Conservation (phyloP, 169 alveolate species). For the Theileria sp. region DNA sequence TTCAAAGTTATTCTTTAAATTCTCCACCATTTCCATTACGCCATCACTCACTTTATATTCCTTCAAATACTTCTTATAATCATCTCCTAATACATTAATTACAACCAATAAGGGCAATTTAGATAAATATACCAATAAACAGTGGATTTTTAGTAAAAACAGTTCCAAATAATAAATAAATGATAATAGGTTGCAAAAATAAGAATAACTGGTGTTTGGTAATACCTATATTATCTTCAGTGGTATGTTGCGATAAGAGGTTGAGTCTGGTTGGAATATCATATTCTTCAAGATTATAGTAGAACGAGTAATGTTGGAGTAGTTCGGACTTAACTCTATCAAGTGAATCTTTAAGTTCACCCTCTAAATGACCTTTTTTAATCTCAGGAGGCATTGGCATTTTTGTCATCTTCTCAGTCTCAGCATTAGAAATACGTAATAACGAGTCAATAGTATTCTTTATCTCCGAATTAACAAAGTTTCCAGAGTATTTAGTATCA, state of each 20-base stretch:
- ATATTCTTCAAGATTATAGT: conserved; percentile 58
- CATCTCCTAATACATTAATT: not conserved
- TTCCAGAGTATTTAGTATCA: not conserved
- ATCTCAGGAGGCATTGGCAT: conserved; percentile 36
- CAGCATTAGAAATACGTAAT: not conserved
- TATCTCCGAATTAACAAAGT: not conserved
- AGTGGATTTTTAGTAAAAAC: no score
- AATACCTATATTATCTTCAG: not conserved
- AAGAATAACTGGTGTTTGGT: no score
- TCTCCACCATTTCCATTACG: conserved; percentile 45
- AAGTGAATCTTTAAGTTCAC: conserved; percentile 52
- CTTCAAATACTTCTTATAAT: not conserved
- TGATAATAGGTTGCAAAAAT: not conserved
- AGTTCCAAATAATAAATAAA: no score
- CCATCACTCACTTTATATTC: conserved; percentile 28
- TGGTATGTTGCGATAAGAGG: conserved; percentile 35
- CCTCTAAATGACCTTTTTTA: conserved; percentile 31
- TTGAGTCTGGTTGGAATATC: conserved; percentile 50
- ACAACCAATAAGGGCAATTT: not conserved
- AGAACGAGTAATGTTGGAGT: conserved; percentile 61
- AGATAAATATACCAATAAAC: no score
- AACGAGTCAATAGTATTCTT: conserved; percentile 24
- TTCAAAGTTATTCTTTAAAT: conserved; percentile 54
- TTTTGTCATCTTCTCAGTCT: not conserved
- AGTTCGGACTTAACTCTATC: conserved; percentile 50